A percentile compares a stretch with the other conserved stretches of the same genome.
These are phyloP conservation scores for Musa balbisiana DNA, from an alignment of 202 grass and related monocot species.

Conservation along the genomic window DNA sequence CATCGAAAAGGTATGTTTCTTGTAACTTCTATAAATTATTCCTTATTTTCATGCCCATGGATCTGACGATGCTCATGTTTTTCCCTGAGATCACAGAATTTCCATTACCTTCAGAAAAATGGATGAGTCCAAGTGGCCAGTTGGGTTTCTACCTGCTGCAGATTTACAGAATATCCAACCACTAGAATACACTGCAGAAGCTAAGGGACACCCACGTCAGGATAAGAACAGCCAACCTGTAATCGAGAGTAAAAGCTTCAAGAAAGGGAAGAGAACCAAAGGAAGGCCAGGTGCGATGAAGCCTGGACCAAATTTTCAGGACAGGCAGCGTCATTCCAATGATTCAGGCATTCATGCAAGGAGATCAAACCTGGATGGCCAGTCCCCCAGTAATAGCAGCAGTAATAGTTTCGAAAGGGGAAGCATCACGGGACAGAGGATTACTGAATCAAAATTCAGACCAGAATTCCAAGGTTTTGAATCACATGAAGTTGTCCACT, in stretches of 20 bases:
- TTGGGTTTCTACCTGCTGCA: constrained; percentile 28
- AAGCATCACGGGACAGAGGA: background rate
- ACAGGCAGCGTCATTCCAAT: background rate
- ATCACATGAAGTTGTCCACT: background rate
- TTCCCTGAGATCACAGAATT: constrained; percentile 28
- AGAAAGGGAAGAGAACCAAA: background rate
- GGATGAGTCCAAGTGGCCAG: constrained; percentile 31
- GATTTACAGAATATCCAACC: constrained; percentile 28
- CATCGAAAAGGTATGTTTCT: constrained; percentile 33
- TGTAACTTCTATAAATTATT: background rate
- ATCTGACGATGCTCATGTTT: background rate
- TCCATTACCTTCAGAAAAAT: constrained; percentile 72
- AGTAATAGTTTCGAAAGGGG: background rate
- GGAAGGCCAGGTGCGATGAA: background rate
- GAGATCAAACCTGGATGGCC: background rate
- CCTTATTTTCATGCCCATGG: background rate
- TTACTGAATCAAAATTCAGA: background rate
- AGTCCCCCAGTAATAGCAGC: background rate
- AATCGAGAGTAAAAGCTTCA: constrained; percentile 5
- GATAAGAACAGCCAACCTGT: background rate
- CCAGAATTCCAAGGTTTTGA: no score
- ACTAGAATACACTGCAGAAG: constrained; percentile 2
- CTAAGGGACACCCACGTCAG: background rate
- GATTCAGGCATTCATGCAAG: background rate
- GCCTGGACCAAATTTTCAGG: constrained; percentile 2